Evolutionary conservation across 306 rosid species (phyloP).

Genomic region (Corylus americana): DNA sequence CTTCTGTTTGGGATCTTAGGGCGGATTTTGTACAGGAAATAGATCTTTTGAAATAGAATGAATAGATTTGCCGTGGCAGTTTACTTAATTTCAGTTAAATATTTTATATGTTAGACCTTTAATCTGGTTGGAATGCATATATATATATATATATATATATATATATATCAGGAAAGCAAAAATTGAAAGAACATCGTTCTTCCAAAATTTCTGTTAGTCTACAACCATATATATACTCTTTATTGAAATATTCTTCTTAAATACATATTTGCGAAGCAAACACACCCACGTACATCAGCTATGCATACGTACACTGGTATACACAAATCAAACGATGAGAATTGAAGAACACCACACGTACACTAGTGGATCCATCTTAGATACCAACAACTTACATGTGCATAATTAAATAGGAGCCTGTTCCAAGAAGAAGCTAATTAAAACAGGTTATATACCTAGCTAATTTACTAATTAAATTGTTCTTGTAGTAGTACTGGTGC

Average conservation of each 20-base stretch:
- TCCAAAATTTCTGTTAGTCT: background rate
- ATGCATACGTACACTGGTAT: background rate
- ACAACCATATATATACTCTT: background rate
- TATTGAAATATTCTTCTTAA: background rate
- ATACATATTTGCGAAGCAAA: background rate
- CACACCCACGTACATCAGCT: background rate
- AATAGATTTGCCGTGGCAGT: no score
- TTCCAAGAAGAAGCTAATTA: background rate
- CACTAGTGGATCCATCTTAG: background rate
- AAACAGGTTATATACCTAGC: no score
- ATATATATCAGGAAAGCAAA: background rate
- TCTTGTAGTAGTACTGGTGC: background rate
- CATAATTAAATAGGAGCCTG: background rate
- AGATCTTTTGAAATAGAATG: no score
- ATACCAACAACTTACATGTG: background rate
- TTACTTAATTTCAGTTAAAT: no score
- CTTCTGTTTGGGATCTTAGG: no score
- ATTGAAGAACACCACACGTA: background rate
- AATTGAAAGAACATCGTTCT: background rate
- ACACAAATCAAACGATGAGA: background rate
- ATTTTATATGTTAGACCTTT: no score
- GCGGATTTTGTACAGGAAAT: no score
- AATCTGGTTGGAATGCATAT: no score
- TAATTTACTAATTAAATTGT: background rate
- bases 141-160: background rate